phyloP scores from a whole-genome alignment of 306 rosid species.

The Malus sylvestris region DNA sequence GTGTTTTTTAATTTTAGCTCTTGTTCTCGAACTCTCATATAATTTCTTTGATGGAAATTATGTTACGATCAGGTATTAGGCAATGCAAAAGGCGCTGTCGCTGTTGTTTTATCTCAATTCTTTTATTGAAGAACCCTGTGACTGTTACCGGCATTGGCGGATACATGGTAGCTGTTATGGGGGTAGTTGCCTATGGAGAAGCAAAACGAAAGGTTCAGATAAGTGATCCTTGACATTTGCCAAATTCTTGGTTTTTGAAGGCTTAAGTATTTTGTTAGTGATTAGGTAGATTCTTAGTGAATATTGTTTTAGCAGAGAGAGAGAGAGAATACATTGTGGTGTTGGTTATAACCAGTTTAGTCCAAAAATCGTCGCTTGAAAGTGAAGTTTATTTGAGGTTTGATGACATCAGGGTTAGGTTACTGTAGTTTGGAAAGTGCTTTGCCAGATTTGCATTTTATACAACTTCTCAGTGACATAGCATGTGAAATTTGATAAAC shows the following conservation, averaged over 20 bases:
- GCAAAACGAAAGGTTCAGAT: slow-evolving; percentile 80
- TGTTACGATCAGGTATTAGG: slow-evolving; percentile 65
- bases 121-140: slow-evolving; percentile 87
- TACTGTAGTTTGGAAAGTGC: no score
- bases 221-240: slow-evolving; percentile 14
- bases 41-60: not conserved
- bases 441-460: no score
- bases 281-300: slow-evolving; percentile 24
- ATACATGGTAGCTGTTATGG: slow-evolving; percentile 65
- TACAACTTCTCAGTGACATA: no score
- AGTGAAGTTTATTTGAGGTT: no score
- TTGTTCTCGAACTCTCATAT: not conserved
- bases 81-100: slow-evolving; percentile 96
- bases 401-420: no score
- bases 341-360: not conserved
- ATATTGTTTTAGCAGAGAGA: not conserved
- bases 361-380: no score
- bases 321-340: not conserved
- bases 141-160: slow-evolving; percentile 82
- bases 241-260: not conserved
- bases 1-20: not conserved
- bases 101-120: slow-evolving; percentile 89
- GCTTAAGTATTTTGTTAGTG: slow-evolving; percentile 13
- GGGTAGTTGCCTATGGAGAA: slow-evolving; percentile 87
- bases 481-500: no score